phyloP scores from a whole-genome alignment of 345 rosid genomes.

The Eucalyptus marginata region DNA sequence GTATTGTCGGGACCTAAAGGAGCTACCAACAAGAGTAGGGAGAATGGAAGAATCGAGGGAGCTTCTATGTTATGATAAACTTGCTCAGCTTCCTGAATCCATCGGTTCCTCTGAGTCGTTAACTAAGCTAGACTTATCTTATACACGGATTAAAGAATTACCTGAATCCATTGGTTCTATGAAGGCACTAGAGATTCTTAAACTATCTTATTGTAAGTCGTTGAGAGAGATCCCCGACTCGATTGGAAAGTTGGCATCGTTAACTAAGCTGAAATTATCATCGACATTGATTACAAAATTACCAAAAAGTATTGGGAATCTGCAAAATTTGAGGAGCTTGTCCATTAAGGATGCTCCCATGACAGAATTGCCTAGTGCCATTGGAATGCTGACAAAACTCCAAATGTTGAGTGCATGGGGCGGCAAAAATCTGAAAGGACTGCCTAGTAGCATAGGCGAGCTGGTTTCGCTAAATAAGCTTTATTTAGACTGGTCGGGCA shows the following conservation, averaged over 20 bases:
- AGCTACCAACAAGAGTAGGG: background rate
- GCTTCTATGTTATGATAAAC: background rate
- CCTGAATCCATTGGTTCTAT: too few species aligned
- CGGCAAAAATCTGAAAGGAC: fast-evolving
- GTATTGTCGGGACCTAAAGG: too few species aligned
- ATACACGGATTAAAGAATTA: too few species aligned
- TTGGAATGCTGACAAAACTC: background rate
- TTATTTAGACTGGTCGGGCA: fast-evolving
- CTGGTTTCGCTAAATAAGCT: background rate
- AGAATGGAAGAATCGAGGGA: background rate
- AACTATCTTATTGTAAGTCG: background rate
- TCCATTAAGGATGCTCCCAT: background rate
- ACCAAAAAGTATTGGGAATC: background rate
- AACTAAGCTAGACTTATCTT: fast-evolving
- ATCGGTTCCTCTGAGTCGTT: too few species aligned
- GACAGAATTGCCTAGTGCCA: too few species aligned
- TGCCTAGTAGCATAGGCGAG: background rate
- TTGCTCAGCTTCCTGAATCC: background rate
- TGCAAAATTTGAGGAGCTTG: background rate
- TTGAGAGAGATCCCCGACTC: too few species aligned
- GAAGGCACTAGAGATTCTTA: background rate
- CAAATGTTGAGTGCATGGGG: fast-evolving
- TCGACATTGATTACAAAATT: fast-evolving
- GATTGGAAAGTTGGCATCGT: background rate
- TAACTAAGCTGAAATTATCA: fast-evolving